Base-by-base conservation (phyloP, 768 basidiomycete species). In the Leccinellum luteum region DNA sequence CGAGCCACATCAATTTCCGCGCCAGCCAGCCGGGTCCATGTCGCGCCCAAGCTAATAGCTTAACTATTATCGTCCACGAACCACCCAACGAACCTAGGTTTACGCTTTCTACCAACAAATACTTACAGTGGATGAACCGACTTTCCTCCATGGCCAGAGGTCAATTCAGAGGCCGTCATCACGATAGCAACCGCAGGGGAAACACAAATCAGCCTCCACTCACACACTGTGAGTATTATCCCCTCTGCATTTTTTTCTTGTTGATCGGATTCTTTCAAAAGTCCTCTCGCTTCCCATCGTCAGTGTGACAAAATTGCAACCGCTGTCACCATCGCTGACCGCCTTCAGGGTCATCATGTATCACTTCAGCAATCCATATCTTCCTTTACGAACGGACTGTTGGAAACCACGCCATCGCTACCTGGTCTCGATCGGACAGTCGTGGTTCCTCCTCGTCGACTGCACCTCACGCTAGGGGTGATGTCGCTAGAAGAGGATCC, bases 381-480 rank as follows among this genome's bases (percentile, higher is more conserved):
- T 6, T 55, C 69, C 0, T 82, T 85, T 44, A 69, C 73, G 23
- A 51, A n/a, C 28, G 59, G 52, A n/a, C 45, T 72, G 44, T 32
- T 74, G 1, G 57, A 52, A 25, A 51, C 58, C 34, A 51, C 54
- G 13, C 69, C 63, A 75, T 73, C 55, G 52, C 56, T 60, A 61
- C 67, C 75, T 0, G 90, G 90, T 1, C 74, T 92, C 4, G 85
- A 92, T 69, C 65, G 64, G 9, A 76, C 80, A 3, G 82, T 91
- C 61, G 69, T 87, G 53, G 78, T 90, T 54, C 75, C 75, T 8
- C 71, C 78, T 0, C 76, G 79, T 10, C 69, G 88, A n/a, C 71
- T 90, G 44, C 89, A 92, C 69, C 71, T 91, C 56, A 91, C 89
- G 0, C 73, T 92, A 2, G 89, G 89, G 1, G 87, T 90, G 1